A percentile compares a stretch with the other conserved stretches of the same genome.
These are phyloP conservation scores for Tetraselmis chui DNA, from an alignment of 139 green algal species.

Conservation along the genomic window DNA sequence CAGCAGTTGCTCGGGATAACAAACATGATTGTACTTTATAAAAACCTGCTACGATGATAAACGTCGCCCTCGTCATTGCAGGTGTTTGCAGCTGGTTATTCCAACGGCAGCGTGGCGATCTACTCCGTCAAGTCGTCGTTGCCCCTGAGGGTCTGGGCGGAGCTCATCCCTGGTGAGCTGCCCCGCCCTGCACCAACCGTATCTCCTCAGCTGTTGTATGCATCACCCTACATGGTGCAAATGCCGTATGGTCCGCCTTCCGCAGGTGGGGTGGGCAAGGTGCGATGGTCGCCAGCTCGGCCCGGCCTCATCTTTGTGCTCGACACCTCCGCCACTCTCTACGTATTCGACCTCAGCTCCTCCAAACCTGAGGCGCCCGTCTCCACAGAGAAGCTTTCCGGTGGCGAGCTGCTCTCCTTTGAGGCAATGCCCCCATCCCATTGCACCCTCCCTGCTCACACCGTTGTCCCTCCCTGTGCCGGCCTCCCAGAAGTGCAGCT, in stretches of 20 bases:
- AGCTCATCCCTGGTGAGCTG: not conserved
- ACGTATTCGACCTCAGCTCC: not conserved
- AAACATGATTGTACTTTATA: too few relatives aligned
- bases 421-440: too few relatives aligned
- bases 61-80: too few relatives aligned
- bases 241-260: too few relatives aligned
- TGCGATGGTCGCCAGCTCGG: not conserved
- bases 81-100: not conserved
- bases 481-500: too few relatives aligned
- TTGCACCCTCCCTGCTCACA: too few relatives aligned
- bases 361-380: not conserved
- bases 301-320: not conserved
- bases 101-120: not conserved
- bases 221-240: too few relatives aligned
- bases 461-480: too few relatives aligned
- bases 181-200: too few relatives aligned
- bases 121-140: not conserved
- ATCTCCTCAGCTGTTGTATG: too few relatives aligned
- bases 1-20: too few relatives aligned
- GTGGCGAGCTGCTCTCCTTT: not conserved
- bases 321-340: not conserved
- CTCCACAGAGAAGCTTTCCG: not conserved
- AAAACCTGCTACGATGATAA: too few relatives aligned
- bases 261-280: not conserved
- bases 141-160: not conserved